phyloP scores from a whole-genome alignment of 176 grass and related monocot species.

The Cenchrus americanus region DNA sequence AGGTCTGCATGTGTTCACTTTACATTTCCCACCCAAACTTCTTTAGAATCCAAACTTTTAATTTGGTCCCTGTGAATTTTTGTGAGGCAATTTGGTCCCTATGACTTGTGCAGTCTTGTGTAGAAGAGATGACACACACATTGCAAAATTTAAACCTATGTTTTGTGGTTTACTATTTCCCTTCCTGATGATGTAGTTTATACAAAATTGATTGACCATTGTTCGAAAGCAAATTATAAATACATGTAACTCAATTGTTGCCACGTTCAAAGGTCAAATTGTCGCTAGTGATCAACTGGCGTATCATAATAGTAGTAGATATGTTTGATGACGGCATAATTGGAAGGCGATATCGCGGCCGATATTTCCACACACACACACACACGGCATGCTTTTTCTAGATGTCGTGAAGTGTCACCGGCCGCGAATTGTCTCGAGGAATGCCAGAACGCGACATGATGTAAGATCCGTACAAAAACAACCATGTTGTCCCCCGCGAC shows the following conservation, averaged over 20 bases:
- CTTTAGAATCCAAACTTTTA: not conserved
- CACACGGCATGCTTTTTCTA: not conserved
- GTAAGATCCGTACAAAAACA: not conserved
- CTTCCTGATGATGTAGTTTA: not conserved
- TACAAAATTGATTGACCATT: too few species aligned
- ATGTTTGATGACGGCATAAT: not conserved
- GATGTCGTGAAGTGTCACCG: not conserved
- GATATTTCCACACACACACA: not conserved
- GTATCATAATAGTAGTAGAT: not conserved
- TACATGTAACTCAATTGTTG: not conserved
- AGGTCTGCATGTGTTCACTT: not conserved
- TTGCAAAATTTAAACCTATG: not conserved
- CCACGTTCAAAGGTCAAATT: not conserved
- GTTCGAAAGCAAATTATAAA: not conserved
- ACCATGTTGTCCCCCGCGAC: not conserved
- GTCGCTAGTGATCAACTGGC: not conserved
- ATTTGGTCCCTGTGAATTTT: not conserved
- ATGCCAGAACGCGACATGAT: not conserved
- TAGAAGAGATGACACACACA: not conserved
- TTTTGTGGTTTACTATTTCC: not conserved
- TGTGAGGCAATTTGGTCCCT: not conserved
- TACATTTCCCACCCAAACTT: not conserved
- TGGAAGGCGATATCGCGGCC: not conserved
- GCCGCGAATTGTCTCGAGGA: accelerated
- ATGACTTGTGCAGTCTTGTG: not conserved